These are phyloP conservation scores for Aspergillus panamensis DNA, from an alignment of 495 filamentous ascomycete genomes.

Conservation along the genomic window DNA sequence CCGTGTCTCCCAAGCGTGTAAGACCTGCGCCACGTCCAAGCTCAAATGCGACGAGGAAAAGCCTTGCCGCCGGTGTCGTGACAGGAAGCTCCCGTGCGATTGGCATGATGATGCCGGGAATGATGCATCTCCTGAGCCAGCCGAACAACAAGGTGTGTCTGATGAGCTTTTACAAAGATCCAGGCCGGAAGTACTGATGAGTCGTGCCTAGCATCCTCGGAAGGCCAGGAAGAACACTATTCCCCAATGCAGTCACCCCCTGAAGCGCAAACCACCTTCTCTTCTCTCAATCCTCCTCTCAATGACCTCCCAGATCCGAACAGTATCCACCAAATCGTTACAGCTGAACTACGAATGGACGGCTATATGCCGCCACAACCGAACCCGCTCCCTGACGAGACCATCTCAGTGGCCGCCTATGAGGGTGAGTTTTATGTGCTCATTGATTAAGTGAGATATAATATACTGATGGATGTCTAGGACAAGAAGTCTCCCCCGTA, in stretches of 20 bases:
- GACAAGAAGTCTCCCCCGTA: constrained; percentile 24
- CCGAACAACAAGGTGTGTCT: constrained; percentile 25
- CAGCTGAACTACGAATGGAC: constrained; percentile 32
- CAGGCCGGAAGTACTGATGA: neutral
- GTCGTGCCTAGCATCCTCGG: neutral
- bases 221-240: neutral
- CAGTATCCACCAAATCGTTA: neutral
- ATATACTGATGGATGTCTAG: constrained; percentile 2
- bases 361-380: constrained; percentile 8
- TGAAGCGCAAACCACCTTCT: neutral
- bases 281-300: neutral
- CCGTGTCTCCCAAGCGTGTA: constrained; percentile 54
- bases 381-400: constrained; percentile 12
- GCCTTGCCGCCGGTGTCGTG: constrained; percentile 46
- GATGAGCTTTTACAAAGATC: neutral
- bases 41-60: constrained; percentile 54
- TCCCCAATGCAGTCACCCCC: constrained; percentile 1
- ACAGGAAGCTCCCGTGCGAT: constrained; percentile 44
- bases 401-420: constrained; percentile 19
- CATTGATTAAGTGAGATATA: too few species aligned
- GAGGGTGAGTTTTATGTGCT: constrained; percentile 18
- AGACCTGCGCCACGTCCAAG: constrained; percentile 49
- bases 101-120: constrained; percentile 33
- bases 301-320: neutral
- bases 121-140: constrained; percentile 23